Evolutionary conservation across 1,139 yeast genomes (phyloP).

Genomic region (Hemisphaericaspora lyxosophila): DNA sequence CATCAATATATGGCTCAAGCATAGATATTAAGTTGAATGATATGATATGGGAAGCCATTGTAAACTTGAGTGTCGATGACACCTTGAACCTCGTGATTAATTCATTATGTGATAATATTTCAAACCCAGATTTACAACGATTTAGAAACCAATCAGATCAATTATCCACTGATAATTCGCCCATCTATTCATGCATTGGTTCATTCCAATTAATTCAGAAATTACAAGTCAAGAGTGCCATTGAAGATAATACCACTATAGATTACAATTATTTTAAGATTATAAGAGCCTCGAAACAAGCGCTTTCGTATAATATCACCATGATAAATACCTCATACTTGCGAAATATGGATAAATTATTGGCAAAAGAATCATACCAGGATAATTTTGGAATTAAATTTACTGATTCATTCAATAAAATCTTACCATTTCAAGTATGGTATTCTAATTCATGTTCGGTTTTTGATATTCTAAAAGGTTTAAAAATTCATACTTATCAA

Average conservation of each 20-base stretch:
- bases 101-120: constrained; percentile 26
- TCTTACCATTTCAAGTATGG: constrained; percentile 52
- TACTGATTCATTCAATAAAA: constrained; percentile 18
- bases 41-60: constrained; percentile 36
- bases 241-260: constrained; percentile 12
- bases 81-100: constrained; percentile 21
- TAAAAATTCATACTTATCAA: constrained; percentile 28
- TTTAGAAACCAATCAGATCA: constrained; percentile 12
- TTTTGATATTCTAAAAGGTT: constrained; percentile 28
- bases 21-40: constrained; percentile 37
- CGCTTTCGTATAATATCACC: constrained; percentile 29
- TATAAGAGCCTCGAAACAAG: constrained; percentile 24
- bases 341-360: constrained; percentile 33
- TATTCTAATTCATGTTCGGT: constrained; percentile 44
- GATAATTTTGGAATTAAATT: constrained; percentile 17
- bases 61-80: constrained; percentile 22
- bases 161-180: constrained; percentile 6
- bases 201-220: constrained; percentile 37
- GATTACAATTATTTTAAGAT: constrained; percentile 22
- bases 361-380: constrained; percentile 26
- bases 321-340: constrained; percentile 33
- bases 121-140: constrained; percentile 26
- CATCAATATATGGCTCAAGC: constrained; percentile 37
- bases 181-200: constrained; percentile 47
- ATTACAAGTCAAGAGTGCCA: constrained; percentile 19